A percentile compares a stretch with the other conserved stretches of the same genome.
Evolutionary conservation across 83 land plant genomes (phyloP).

Genomic region (Picea abies): DNA sequence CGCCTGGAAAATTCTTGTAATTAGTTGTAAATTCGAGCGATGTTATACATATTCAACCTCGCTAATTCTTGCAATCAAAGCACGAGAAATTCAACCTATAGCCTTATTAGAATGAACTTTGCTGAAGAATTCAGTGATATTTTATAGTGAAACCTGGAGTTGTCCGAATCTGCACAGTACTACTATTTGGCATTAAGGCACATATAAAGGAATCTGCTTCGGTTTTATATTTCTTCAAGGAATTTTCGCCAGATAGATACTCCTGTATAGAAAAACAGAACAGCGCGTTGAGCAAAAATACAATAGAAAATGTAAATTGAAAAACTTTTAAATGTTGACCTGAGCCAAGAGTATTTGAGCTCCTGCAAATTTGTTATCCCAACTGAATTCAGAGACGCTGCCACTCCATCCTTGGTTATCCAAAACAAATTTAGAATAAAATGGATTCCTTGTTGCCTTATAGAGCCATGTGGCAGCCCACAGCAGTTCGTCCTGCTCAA

Average conservation of each 20-base stretch:
- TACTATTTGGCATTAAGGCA: constrained; percentile 61
- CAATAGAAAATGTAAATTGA: constrained; percentile 23
- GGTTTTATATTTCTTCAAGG: constrained; percentile 43
- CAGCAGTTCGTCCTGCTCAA: constrained; percentile 67
- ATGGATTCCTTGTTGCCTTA: constrained; percentile 39
- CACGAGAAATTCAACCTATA: too few species aligned
- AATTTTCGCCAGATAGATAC: constrained; percentile 33
- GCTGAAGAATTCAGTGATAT: constrained; percentile 37
- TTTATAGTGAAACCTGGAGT: constrained; percentile 68
- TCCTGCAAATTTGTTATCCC: too few species aligned
- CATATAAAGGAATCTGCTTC: constrained; percentile 76
- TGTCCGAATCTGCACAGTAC: constrained; percentile 27
- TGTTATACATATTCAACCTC: too few species aligned
- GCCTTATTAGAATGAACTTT: too few species aligned
- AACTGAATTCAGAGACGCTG: constrained; percentile 20
- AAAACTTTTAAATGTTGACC: constrained; percentile 44
- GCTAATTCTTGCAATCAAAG: too few species aligned
- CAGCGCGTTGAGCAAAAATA: background rate
- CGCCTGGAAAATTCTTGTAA: constrained; percentile 45
- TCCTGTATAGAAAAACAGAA: constrained; percentile 25
- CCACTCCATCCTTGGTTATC: constrained; percentile 41
- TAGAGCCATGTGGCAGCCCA: constrained; percentile 90
- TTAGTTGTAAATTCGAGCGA: too few species aligned
- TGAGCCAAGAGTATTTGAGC: constrained; percentile 73
- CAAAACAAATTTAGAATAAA: constrained; percentile 51